A percentile compares a stretch with the other conserved stretches of the same genome.
Evolutionary conservation across 2,329 filamentous ascomycete genomes (phyloP).

Genomic region (Cordyceps farinosa): DNA sequence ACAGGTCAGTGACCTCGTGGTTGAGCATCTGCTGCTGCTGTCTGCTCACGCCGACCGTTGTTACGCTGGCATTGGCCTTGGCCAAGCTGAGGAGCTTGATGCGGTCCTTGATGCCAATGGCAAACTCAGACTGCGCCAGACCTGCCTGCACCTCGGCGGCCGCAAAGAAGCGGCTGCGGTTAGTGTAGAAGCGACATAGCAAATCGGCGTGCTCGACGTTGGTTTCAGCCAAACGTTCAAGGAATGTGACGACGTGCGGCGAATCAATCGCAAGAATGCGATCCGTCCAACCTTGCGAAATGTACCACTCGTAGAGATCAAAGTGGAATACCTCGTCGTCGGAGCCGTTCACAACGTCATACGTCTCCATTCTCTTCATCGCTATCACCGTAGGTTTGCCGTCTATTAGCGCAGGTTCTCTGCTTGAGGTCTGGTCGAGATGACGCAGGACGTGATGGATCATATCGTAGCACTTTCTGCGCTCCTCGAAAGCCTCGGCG

Average conservation of each 20-base stretch:
- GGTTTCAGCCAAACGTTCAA: conserved; percentile 69
- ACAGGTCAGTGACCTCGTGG: conserved; percentile 77
- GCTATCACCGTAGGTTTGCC: conserved; percentile 72
- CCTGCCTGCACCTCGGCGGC: conserved; percentile 83
- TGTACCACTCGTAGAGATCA: conserved; percentile 97
- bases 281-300: conserved; percentile 77
- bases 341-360: conserved; percentile 82
- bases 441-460: conserved; percentile 76
- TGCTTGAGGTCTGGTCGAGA: conserved; percentile 67
- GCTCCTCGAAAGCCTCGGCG: conserved; percentile 61
- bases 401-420: conserved; percentile 70
- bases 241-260: conserved; percentile 79
- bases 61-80: conserved; percentile 86
- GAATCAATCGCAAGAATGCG: conserved; percentile 82
- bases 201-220: conserved; percentile 81
- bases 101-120: conserved; percentile 74
- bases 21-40: conserved; percentile 81
- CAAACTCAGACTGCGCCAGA: conserved; percentile 79
- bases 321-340: conserved; percentile 93
- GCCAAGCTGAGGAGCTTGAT: conserved; percentile 88
- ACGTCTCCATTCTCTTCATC: conserved; percentile 81
- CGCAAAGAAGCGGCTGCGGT: conserved; percentile 77
- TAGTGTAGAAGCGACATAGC: conserved; percentile 87
- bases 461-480: conserved; percentile 80
- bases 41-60: conserved; percentile 70